Conservation (phyloP, 495 filamentous ascomycete genomes). For the Daldinia loculata region DNA sequence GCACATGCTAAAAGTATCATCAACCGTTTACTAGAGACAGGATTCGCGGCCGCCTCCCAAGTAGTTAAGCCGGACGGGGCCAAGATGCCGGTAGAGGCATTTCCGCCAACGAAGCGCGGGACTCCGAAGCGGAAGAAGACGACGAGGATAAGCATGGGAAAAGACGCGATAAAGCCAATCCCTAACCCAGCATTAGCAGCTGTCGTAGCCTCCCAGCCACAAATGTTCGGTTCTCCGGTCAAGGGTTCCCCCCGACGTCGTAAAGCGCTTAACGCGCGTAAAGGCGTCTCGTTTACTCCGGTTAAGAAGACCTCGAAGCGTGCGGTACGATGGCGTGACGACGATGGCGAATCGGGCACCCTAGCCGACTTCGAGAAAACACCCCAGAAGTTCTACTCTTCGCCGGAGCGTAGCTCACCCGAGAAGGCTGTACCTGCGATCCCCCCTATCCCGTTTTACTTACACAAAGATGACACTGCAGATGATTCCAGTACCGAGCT, state of each 20-base stretch:
- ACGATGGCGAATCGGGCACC: conserved; percentile 79
- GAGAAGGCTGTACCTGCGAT: conserved; percentile 43
- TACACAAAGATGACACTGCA: conserved; percentile 53
- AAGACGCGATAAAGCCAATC: conserved; percentile 46
- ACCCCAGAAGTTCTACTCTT: conserved; percentile 70
- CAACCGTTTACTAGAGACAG: conserved; percentile 76
- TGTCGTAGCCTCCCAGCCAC: conserved; percentile 50
- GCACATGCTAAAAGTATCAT: conserved; percentile 82
- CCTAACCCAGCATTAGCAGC: conserved; percentile 49
- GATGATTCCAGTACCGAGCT: conserved; percentile 68
- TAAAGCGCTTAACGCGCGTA: conserved; percentile 69
- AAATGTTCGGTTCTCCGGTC: conserved; percentile 57
- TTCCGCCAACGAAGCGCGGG: conserved; percentile 72
- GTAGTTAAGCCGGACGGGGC: conserved; percentile 91
- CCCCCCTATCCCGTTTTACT: conserved; percentile 51
- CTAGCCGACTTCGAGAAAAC: conserved; percentile 91
- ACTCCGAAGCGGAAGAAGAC: conserved; percentile 81
- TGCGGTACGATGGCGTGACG: conserved; percentile 91
- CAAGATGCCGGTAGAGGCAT: conserved; percentile 65
- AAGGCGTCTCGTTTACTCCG: conserved; percentile 82
- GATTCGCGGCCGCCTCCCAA: conserved; percentile 74
- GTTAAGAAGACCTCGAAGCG: conserved; percentile 77
- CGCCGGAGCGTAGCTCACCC: conserved; percentile 56
- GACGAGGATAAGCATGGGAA: conserved; percentile 42
- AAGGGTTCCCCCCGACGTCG: conserved; percentile 86